Percentiles rank a stretch among this genome's conserved stretches.
These are phyloP conservation scores for Sclerotinia nivalis DNA, from an alignment of 2,329 filamentous ascomycete genomes.

Conservation along the genomic window DNA sequence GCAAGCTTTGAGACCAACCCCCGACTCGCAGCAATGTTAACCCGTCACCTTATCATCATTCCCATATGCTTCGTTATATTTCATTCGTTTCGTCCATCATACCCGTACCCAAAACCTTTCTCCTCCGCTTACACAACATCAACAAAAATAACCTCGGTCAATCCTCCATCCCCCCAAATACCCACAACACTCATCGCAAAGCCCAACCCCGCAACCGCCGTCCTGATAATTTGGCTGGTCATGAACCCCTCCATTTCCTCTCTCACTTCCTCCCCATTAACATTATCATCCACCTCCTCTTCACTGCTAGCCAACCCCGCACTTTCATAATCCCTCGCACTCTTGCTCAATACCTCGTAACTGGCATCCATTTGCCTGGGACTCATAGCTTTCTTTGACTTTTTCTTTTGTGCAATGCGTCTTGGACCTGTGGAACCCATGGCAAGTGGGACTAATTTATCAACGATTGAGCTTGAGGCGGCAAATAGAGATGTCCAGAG, in stretches of 20 bases:
- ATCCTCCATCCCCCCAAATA: slow-evolving; percentile 65
- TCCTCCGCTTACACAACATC: slow-evolving; percentile 13
- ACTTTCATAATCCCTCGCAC: slow-evolving; percentile 49
- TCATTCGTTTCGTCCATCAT: not conserved
- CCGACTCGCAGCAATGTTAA: not conserved
- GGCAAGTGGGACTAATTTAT: slow-evolving; percentile 32
- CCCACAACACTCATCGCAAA: slow-evolving; percentile 64
- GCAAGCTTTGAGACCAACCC: not conserved
- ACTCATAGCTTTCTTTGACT: slow-evolving; percentile 25
- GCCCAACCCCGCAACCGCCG: slow-evolving; percentile 54
- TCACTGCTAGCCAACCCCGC: slow-evolving; percentile 48
- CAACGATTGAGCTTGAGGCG: slow-evolving; percentile 51
- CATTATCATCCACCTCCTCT: slow-evolving; percentile 47
- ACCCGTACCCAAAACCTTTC: not conserved
- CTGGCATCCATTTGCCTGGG: slow-evolving; percentile 60
- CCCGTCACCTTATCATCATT: not conserved
- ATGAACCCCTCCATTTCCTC: slow-evolving; percentile 57
- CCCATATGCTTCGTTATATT: slow-evolving; percentile 5
- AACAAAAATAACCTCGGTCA: slow-evolving; percentile 35
- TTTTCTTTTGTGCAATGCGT: slow-evolving; percentile 32
- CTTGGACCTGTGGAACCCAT: slow-evolving; percentile 2
- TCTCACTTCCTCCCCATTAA: slow-evolving; percentile 65
- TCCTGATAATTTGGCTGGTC: slow-evolving; percentile 55
- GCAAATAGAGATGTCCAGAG: slow-evolving; percentile 78
- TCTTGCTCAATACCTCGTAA: slow-evolving; percentile 64